phyloP scores from a whole-genome alignment of 2,329 filamentous ascomycete genomes.

The Bipolaris sorokiniana region DNA sequence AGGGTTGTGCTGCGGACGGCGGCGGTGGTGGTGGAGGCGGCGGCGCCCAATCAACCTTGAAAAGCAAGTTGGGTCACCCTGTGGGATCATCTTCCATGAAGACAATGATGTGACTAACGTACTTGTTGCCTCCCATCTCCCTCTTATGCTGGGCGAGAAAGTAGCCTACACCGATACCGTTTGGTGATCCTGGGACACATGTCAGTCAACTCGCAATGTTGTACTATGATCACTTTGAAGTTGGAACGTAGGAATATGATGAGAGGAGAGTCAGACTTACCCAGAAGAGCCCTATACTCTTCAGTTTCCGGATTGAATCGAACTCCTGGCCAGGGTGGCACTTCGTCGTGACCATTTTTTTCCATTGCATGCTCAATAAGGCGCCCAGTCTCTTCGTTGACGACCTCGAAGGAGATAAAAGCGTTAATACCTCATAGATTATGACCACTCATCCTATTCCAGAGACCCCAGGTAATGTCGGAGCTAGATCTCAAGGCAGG shows the following conservation, averaged over 20 bases:
- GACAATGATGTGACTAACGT: not conserved
- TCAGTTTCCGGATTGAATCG: not conserved
- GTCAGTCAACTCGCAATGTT: not conserved
- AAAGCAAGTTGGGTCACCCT: not conserved
- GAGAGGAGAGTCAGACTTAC: not conserved
- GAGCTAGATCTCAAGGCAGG: constrained; percentile 7
- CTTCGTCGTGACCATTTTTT: not conserved
- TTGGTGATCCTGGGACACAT: constrained; percentile 1
- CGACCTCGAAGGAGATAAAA: not conserved
- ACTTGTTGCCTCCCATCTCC: constrained; percentile 1
- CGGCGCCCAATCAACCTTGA: constrained; percentile 1
- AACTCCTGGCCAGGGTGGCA: not conserved
- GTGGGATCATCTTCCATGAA: not conserved
- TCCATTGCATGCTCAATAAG: not conserved
- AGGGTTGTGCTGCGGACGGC: not conserved
- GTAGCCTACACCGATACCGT: not conserved
- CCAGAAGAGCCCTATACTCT: constrained; percentile 5
- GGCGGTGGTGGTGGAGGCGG: not conserved
- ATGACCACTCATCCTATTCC: not conserved
- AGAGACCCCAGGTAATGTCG: constrained; percentile 8
- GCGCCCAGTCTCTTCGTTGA: not conserved
- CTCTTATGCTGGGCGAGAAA: constrained; percentile 11
- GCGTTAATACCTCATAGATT: not conserved
- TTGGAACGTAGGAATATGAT: not conserved
- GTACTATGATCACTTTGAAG: too few species aligned